Conservation (phyloP, 2,329 filamentous ascomycete genomes). For the Trematosphaeria pertusa region DNA sequence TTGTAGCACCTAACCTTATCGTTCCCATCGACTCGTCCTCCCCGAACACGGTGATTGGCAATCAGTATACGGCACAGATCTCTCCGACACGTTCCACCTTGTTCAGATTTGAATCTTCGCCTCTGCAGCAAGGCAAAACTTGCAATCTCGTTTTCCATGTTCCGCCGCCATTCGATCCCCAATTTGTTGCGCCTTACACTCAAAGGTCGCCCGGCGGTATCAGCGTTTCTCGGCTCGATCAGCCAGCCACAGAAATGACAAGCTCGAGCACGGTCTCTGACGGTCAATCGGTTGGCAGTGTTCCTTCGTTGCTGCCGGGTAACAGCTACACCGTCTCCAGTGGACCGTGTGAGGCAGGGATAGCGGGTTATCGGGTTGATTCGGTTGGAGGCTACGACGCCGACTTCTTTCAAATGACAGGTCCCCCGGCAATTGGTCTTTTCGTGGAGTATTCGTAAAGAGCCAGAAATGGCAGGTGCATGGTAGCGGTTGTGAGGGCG, state of each 20-base stretch:
- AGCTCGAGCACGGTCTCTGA: constrained; percentile 15
- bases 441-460: constrained; percentile 22
- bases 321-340: constrained; percentile 30
- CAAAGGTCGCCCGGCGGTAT: constrained; percentile 44
- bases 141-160: constrained; percentile 59
- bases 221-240: constrained; percentile 31
- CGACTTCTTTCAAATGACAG: constrained; percentile 36
- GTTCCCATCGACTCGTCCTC: constrained; percentile 44
- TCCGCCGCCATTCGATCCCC: constrained; percentile 43
- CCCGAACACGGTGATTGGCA: constrained; percentile 50
- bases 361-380: constrained; percentile 33
- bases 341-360: constrained; percentile 32
- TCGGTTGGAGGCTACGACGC: constrained; percentile 29
- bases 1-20: constrained; percentile 48
- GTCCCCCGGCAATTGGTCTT: constrained; percentile 29
- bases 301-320: constrained; percentile 19
- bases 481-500: background rate
- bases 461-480: background rate
- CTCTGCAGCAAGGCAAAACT: constrained; percentile 48
- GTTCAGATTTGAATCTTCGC: constrained; percentile 57
- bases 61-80: constrained; percentile 49
- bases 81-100: constrained; percentile 48
- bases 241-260: constrained; percentile 10
- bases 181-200: constrained; percentile 45
- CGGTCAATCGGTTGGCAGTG: constrained; percentile 19